These are phyloP conservation scores for Cylindrotheca fusiformis DNA, from an alignment of 108 stramenopile genomes.

Conservation along the genomic window DNA sequence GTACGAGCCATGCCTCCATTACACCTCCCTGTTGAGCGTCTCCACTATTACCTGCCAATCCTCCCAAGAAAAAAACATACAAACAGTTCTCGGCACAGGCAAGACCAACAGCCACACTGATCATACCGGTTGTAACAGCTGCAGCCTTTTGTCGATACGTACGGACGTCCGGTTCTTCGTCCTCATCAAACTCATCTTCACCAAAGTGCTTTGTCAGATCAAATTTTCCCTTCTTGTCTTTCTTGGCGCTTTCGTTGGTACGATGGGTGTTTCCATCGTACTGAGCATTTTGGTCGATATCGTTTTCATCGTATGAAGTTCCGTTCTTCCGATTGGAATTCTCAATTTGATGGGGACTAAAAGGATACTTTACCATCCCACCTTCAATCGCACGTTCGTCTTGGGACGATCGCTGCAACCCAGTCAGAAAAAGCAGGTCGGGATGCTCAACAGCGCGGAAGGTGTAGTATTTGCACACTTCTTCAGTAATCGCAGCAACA, in stretches of 20 bases:
- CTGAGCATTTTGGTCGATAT: constrained; percentile 32
- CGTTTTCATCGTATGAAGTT: constrained; percentile 20
- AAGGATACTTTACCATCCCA: constrained; percentile 73
- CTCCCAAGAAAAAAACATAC: constrained; percentile 86
- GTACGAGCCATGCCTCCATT: constrained; percentile 64
- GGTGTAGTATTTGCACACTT: constrained; percentile 87
- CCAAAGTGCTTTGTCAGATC: neutral
- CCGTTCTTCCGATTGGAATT: constrained; percentile 29
- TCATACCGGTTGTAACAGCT: constrained; percentile 88
- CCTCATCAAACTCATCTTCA: constrained; percentile 51
- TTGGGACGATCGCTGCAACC: constrained; percentile 58
- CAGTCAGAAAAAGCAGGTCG: constrained; percentile 81
- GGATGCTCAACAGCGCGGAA: constrained; percentile 87
- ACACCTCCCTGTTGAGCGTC: constrained; percentile 21
- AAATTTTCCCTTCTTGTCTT: neutral
- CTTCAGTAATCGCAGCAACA: constrained; percentile 80
- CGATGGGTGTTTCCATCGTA: constrained; percentile 24
- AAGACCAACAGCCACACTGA: constrained; percentile 82
- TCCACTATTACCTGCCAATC: constrained; percentile 23
- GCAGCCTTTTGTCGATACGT: constrained; percentile 80
- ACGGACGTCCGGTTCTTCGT: constrained; percentile 61
- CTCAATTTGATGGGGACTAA: constrained; percentile 49
- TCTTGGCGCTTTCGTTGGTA: constrained; percentile 15
- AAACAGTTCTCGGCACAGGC: constrained; percentile 88
- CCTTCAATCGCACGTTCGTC: constrained; percentile 60